phyloP scores from a whole-genome alignment of 1,139 yeast species.

The Groenewaldozyma sp. region DNA sequence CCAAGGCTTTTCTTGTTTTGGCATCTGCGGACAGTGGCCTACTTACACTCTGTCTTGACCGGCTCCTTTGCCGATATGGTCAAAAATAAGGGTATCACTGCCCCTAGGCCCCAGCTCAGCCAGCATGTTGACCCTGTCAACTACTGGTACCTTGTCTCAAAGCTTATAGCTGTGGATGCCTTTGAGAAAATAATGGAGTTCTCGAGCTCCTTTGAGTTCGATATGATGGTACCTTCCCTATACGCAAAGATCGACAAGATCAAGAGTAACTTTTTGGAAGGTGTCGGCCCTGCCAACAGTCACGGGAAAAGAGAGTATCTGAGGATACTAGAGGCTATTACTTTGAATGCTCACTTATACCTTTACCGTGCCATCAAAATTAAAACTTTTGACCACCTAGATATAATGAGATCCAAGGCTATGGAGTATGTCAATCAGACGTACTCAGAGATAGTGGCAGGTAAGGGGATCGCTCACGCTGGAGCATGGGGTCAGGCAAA shows the following conservation, averaged over 20 bases:
- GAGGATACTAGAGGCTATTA: background rate
- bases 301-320: background rate
- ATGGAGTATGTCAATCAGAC: background rate
- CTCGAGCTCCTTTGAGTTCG: background rate
- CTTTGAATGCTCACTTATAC: background rate
- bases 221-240: background rate
- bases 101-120: slow-evolving; percentile 8
- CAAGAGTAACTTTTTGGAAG: too few relatives aligned
- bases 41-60: slow-evolving; percentile 9
- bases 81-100: slow-evolving; percentile 5
- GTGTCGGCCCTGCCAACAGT: too few relatives aligned
- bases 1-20: slow-evolving; percentile 9
- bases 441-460: background rate
- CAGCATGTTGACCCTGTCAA: slow-evolving; percentile 4
- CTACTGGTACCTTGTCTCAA: background rate
- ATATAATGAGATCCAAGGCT: background rate
- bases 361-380: background rate
- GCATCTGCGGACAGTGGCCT: slow-evolving; percentile 11
- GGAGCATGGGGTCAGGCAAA: background rate
- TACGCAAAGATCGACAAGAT: background rate
- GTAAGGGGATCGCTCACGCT: background rate
- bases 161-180: background rate
- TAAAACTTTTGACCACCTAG: background rate
- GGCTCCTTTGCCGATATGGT: slow-evolving; percentile 5
- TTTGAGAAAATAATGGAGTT: too few relatives aligned